Conservation (phyloP, 2,329 filamentous ascomycete genomes). For the Lasiodiplodia sp. region DNA sequence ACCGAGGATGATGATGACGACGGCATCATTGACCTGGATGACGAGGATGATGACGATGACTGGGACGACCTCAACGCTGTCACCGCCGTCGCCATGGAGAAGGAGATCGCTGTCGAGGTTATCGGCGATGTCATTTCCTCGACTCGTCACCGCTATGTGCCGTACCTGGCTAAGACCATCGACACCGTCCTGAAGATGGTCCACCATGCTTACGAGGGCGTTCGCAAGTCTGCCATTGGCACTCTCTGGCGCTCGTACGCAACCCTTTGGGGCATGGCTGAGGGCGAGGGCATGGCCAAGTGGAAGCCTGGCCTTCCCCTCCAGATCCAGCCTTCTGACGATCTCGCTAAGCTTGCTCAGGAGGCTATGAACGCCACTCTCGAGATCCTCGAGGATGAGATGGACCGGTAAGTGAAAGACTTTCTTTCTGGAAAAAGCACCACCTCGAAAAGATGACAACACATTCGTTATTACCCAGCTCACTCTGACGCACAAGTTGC, state of each 20-base stretch:
- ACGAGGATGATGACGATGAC: slow-evolving; percentile 83
- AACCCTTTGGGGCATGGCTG: slow-evolving; percentile 86
- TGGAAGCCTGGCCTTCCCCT: slow-evolving; percentile 90
- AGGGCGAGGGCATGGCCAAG: slow-evolving; percentile 78
- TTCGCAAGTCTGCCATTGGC: slow-evolving; percentile 88
- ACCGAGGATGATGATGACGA: slow-evolving; percentile 66
- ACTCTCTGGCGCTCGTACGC: slow-evolving; percentile 94
- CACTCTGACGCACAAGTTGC: slow-evolving; percentile 91
- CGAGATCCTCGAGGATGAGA: slow-evolving; percentile 85
- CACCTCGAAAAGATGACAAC: slow-evolving; percentile 70
- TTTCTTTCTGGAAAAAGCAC: slow-evolving; percentile 27
- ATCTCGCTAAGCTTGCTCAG: slow-evolving; percentile 84
- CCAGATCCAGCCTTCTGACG: slow-evolving; percentile 77
- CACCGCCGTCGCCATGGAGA: slow-evolving; percentile 90
- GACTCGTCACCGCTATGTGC: slow-evolving; percentile 79
- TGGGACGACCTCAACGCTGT: slow-evolving; percentile 85
- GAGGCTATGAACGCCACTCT: slow-evolving; percentile 85
- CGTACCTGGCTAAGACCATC: slow-evolving; percentile 89
- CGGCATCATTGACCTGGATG: slow-evolving; percentile 66
- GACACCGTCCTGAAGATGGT: slow-evolving; percentile 80
- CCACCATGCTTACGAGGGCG: slow-evolving; percentile 91
- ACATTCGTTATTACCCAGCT: slow-evolving; percentile 95
- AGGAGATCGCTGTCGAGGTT: slow-evolving; percentile 96
- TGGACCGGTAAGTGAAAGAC: slow-evolving; percentile 79
- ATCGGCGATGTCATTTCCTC: slow-evolving; percentile 91